Evolutionary conservation across 1,139 yeast genomes (phyloP).

Genomic region (Pichia sp.): DNA sequence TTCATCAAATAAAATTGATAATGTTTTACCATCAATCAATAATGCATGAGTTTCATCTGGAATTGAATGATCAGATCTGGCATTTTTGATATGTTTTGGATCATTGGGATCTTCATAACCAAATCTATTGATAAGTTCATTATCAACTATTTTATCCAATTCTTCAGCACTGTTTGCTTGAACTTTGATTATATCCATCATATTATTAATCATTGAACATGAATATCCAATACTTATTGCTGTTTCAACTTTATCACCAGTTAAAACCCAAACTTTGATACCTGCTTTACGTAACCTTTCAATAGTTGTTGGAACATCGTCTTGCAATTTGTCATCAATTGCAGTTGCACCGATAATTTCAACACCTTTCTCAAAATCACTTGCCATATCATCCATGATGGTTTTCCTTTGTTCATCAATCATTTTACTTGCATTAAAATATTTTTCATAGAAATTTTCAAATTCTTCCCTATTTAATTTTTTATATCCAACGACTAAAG

Average conservation of each 20-base stretch:
- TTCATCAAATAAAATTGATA: constrained; percentile 36
- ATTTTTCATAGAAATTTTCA: constrained; percentile 36
- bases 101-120: constrained; percentile 28
- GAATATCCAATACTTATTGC: constrained; percentile 97
- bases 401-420: constrained; percentile 64
- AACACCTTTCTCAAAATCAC: constrained; percentile 67
- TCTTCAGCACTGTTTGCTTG: constrained; percentile 23
- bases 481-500: constrained; percentile 46
- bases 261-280: constrained; percentile 90
- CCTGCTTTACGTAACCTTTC: constrained; percentile 85
- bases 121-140: constrained; percentile 37
- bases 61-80: constrained; percentile 43
- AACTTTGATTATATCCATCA: constrained; percentile 77
- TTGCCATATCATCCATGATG: constrained; percentile 65
- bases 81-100: constrained; percentile 33
- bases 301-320: constrained; percentile 92
- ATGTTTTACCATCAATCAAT: constrained; percentile 51
- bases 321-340: constrained; percentile 90
- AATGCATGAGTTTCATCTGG: constrained; percentile 44
- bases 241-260: constrained; percentile 97
- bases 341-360: constrained; percentile 93
- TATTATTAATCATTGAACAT: constrained; percentile 82
- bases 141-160: constrained; percentile 32
- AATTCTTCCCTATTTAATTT: constrained; percentile 25
- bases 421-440: constrained; percentile 39